Base-by-base conservation (phyloP, 805 yeast species). In the Ogataea methylovora region DNA sequence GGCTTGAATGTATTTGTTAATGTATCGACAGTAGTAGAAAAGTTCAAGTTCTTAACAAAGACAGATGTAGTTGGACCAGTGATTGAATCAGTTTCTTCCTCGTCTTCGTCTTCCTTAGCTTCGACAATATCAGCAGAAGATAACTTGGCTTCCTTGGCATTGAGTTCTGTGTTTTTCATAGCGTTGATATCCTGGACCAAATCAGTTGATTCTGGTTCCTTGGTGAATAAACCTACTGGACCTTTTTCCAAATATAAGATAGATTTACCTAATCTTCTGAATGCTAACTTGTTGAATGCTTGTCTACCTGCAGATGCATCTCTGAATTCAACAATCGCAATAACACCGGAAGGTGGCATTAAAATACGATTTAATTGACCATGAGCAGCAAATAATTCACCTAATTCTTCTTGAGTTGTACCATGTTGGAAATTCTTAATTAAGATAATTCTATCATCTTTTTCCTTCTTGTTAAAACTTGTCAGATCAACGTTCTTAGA, bases 341-440 rank as follows among this genome's bases (percentile, higher is more conserved):
- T 86, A 0, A 96, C 87, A 8, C 97, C 97, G 5, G 94, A 83
- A 5, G 96, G 95, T 12, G 98, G 98, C 86, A 92, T 84, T 41
- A 92, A 60, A 13, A 87, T 67, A 46, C 95, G 71, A 42, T 76
- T 77, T 19, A 92, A 50, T 42, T 81, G 81, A 35, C 98, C 98
- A 57, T 73, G 77, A 25, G 79, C 79, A 2, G 80, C 58, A 49
- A 92, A 92, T 49, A 90, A 53, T 41, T 85, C 95, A 16, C 86
- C 79, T 21, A 92, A 56, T 46, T 92, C 97, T 38, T 76, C 83
- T 13, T 69, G 63, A 1, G 84, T 75, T 1, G 97, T 88, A 17
- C 92, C 95, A 56, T 63, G 84, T 11, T 96, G 95, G 51, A 92
- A 83, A 58, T 92, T 92, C 61, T 92, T 92, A 18, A 86, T 84